Evolutionary conservation across 176 grass and related monocot genomes (phyloP).

Genomic region (Urochloa ruziziensis): DNA sequence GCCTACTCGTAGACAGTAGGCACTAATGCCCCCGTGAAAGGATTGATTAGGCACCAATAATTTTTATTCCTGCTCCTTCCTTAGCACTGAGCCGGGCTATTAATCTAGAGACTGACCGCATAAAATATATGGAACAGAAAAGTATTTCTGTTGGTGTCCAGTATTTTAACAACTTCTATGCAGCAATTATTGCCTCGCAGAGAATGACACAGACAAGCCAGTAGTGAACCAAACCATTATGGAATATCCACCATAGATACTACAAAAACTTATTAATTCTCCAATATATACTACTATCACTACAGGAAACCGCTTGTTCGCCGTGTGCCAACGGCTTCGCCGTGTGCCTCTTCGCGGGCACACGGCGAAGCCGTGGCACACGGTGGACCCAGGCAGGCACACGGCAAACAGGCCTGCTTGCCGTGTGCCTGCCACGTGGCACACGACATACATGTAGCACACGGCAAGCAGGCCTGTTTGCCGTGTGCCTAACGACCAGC

Average conservation of each 20-base stretch:
- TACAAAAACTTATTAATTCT: background rate
- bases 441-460: too few relatives aligned
- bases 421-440: too few relatives aligned
- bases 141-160: conserved; percentile 7
- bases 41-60: conserved; percentile 12
- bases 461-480: too few relatives aligned
- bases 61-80: background rate
- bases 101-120: background rate
- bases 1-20: background rate
- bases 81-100: background rate
- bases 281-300: background rate
- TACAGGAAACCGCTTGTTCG: too few relatives aligned
- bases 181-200: conserved; percentile 24
- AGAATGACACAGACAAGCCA: conserved; percentile 32
- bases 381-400: too few relatives aligned
- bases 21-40: background rate
- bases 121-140: background rate
- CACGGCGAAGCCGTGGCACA: too few relatives aligned
- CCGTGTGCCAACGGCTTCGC: too few relatives aligned
- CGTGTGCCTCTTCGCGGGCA: too few relatives aligned
- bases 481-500: too few relatives aligned
- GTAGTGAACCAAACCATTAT: conserved; percentile 24
- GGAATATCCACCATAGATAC: background rate
- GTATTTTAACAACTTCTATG: conserved; percentile 20
- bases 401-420: too few relatives aligned